Percentiles rank a stretch among this genome's conserved stretches.
phyloP scores from a whole-genome alignment of 352 stramenopile genomes.

The Pythium rhizo-oryzae region DNA sequence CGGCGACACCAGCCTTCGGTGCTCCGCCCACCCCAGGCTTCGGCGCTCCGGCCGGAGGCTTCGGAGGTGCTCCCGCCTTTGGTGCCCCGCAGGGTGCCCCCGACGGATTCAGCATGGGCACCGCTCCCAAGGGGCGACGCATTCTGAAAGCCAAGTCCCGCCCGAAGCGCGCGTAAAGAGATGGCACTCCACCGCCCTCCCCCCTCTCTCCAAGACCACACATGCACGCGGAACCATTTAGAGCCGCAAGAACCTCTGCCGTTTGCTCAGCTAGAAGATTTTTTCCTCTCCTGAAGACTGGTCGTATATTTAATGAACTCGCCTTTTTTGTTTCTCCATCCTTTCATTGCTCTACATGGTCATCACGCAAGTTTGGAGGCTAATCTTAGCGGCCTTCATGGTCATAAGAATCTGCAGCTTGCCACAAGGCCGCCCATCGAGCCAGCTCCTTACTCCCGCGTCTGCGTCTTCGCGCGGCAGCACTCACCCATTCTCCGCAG shows the following conservation, averaged over 20 bases:
- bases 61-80: constrained; percentile 39
- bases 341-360: not conserved
- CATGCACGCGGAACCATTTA: constrained; percentile 15
- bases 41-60: constrained; percentile 14
- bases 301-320: constrained; percentile 41
- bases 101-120: constrained; percentile 71
- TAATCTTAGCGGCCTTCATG: no score
- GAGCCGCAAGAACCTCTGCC: constrained; percentile 8
- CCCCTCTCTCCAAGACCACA: constrained; percentile 8
- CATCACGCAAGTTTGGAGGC: no score
- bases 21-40: constrained; percentile 31
- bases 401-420: no score
- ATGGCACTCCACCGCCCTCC: not conserved
- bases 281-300: constrained; percentile 7
- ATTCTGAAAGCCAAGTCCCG: constrained; percentile 65
- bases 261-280: constrained; percentile 20
- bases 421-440: no score
- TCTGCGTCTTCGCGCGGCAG: not conserved
- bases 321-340: constrained; percentile 18
- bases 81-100: constrained; percentile 26
- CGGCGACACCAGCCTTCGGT: constrained; percentile 24
- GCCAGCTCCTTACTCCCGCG: no score
- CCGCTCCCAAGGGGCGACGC: constrained; percentile 53
- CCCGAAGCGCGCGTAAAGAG: constrained; percentile 32
- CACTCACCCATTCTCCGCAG: no score